Percentiles rank a stretch among this genome's conserved stretches.
Evolutionary conservation across 768 basidiomycete genomes (phyloP).

Genomic region (Thelephora ganbajun): DNA sequence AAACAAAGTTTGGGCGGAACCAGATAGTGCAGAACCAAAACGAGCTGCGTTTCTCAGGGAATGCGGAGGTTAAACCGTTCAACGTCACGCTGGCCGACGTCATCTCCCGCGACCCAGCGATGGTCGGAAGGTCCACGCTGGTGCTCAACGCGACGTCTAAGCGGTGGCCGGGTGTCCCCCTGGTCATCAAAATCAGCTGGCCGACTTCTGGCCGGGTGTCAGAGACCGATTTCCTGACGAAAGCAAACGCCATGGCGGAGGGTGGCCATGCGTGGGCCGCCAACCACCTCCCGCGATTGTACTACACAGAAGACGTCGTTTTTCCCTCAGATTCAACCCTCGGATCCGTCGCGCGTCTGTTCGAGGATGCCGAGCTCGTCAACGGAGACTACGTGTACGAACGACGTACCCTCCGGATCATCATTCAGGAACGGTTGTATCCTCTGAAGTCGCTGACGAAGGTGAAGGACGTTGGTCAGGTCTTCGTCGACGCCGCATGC

Average conservation of each 20-base stretch:
- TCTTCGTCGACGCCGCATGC: constrained; percentile 18
- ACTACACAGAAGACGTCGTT: constrained; percentile 1
- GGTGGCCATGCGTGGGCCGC: constrained; percentile 2
- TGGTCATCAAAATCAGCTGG: constrained; percentile 6
- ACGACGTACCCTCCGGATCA: constrained; percentile 8
- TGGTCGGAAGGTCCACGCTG: too few relatives aligned
- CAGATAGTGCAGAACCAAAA: too few relatives aligned
- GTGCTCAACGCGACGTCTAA: too few relatives aligned
- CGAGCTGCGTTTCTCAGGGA: too few relatives aligned
- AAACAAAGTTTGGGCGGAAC: too few relatives aligned
- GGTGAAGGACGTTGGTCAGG: constrained; percentile 15
- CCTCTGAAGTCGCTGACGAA: constrained; percentile 12
- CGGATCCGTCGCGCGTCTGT: too few relatives aligned
- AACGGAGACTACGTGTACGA: constrained; percentile 1
- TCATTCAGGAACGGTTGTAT: constrained; percentile 11
- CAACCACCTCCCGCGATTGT: constrained; percentile 2
- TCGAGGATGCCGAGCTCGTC: neutral
- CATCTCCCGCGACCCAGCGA: too few relatives aligned
- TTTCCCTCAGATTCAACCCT: constrained; percentile 8
- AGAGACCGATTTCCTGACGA: neutral
- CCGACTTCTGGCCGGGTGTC: neutral
- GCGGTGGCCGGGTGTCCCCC: too few relatives aligned
- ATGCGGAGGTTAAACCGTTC: too few relatives aligned
- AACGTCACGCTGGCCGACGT: too few relatives aligned
- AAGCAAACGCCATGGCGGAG: neutral